Conservation (phyloP, 257 asterid species). For the Solanum chiquidenum region DNA sequence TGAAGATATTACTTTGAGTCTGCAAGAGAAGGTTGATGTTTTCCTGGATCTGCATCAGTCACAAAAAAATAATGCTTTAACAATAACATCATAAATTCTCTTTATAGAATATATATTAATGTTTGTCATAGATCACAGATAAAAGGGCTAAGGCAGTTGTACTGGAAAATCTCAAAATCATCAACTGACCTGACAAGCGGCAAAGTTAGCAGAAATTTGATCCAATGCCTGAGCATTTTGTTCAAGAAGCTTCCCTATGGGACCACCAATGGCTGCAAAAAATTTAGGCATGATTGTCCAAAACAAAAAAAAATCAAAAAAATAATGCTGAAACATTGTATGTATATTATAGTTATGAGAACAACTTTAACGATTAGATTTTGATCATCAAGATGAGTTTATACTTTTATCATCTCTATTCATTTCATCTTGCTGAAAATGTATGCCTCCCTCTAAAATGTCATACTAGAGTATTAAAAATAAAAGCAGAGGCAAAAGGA, state of each 20-base stretch:
- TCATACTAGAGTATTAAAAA: too few relatives aligned
- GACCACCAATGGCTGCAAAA: slow-evolving; percentile 73
- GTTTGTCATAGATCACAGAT: neutral
- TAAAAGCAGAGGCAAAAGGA: neutral
- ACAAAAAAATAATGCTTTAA: neutral
- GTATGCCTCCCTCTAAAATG: too few relatives aligned
- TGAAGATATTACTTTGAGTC: slow-evolving; percentile 53
- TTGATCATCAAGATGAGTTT: neutral
- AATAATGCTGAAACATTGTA: neutral
- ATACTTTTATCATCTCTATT: neutral
- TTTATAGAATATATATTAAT: neutral
- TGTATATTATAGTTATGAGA: too few relatives aligned
- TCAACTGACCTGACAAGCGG: slow-evolving; percentile 45
- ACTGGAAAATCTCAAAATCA: neutral
- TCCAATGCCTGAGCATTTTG: slow-evolving; percentile 68
- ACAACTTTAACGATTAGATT: neutral
- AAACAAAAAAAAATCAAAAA: too few relatives aligned
- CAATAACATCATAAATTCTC: neutral
- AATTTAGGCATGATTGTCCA: too few relatives aligned
- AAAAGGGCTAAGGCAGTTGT: neutral
- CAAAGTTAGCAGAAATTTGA: slow-evolving; percentile 68
- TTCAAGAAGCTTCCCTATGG: slow-evolving; percentile 65
- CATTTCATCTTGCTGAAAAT: neutral
- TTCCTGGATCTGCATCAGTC: slow-evolving; percentile 55
- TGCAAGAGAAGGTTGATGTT: slow-evolving; percentile 57